These are phyloP conservation scores for Fusarium redolens DNA, from an alignment of 2,329 filamentous ascomycete genomes.

Conservation along the genomic window DNA sequence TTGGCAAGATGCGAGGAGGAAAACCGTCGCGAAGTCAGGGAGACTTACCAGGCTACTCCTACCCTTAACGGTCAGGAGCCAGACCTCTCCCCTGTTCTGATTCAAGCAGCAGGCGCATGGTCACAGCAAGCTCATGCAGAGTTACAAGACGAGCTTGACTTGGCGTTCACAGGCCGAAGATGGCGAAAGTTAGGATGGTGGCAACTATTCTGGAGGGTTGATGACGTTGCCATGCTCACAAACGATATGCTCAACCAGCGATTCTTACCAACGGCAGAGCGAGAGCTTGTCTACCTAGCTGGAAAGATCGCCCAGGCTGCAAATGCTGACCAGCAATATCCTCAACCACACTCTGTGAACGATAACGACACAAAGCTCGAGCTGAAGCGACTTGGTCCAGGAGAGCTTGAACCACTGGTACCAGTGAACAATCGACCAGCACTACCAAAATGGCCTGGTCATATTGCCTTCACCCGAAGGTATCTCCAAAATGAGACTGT, in stretches of 20 bases:
- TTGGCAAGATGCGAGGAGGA: slow-evolving; percentile 62
- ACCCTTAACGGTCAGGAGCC: slow-evolving; percentile 29
- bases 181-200: slow-evolving; percentile 92
- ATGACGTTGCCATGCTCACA: slow-evolving; percentile 88
- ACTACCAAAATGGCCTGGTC: slow-evolving; percentile 73
- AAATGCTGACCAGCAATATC: slow-evolving; percentile 46
- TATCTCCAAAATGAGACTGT: slow-evolving; percentile 75
- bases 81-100: slow-evolving; percentile 61
- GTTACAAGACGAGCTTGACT: slow-evolving; percentile 81
- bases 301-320: slow-evolving; percentile 74
- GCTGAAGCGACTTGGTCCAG: slow-evolving; percentile 39
- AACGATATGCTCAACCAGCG: slow-evolving; percentile 79
- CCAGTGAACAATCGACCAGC: slow-evolving; percentile 31
- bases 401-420: slow-evolving; percentile 43
- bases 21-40: slow-evolving; percentile 50
- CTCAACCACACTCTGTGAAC: slow-evolving; percentile 49
- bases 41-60: slow-evolving; percentile 45
- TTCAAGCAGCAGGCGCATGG: slow-evolving; percentile 74
- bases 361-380: slow-evolving; percentile 2
- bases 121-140: slow-evolving; percentile 85
- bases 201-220: slow-evolving; percentile 94
- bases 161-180: slow-evolving; percentile 77
- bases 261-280: slow-evolving; percentile 84
- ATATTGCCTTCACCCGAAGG: slow-evolving; percentile 77
- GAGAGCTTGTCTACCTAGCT: slow-evolving; percentile 83